Conservation (phyloP, 345 rosid species). For the Ricinus communis region DNA sequence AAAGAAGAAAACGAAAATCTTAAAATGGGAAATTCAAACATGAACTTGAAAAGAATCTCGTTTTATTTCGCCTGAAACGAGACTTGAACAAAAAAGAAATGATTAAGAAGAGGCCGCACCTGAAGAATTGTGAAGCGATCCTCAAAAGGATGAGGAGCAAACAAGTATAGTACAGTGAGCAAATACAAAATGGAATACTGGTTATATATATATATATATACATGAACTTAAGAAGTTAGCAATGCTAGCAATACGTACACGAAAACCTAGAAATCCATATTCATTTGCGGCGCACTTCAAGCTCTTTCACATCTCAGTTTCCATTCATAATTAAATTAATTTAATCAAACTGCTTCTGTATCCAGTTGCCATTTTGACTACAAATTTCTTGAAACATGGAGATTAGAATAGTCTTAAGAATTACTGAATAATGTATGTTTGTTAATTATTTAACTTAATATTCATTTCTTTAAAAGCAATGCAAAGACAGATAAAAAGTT, state of each 20-base stretch:
- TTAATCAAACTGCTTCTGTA: too few species aligned
- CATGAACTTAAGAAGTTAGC: not conserved
- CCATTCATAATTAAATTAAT: too few species aligned
- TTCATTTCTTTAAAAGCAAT: not conserved
- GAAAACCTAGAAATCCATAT: constrained; percentile 24
- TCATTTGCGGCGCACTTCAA: constrained; percentile 56
- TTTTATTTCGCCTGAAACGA: not conserved
- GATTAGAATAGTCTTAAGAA: too few species aligned
- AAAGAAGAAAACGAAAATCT: too few species aligned
- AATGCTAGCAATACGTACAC: constrained; percentile 20
- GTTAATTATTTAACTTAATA: too few species aligned
- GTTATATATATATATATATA: not conserved
- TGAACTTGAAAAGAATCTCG: too few species aligned
- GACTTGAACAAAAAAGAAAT: too few species aligned
- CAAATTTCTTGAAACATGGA: not conserved
- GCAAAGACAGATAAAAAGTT: not conserved
- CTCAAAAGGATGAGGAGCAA: not conserved
- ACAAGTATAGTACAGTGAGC: not conserved
- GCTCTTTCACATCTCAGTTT: constrained; percentile 10
- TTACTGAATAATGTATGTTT: too few species aligned
- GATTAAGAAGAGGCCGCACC: not conserved
- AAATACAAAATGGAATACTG: not conserved
- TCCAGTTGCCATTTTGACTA: constrained; percentile 19
- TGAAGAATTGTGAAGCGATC: not conserved
- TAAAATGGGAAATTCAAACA: too few species aligned